Percentiles rank a stretch among this genome's conserved stretches.
Conservation (phyloP, 1,284 basidiomycete genomes). For the Trametes pubescens region DNA sequence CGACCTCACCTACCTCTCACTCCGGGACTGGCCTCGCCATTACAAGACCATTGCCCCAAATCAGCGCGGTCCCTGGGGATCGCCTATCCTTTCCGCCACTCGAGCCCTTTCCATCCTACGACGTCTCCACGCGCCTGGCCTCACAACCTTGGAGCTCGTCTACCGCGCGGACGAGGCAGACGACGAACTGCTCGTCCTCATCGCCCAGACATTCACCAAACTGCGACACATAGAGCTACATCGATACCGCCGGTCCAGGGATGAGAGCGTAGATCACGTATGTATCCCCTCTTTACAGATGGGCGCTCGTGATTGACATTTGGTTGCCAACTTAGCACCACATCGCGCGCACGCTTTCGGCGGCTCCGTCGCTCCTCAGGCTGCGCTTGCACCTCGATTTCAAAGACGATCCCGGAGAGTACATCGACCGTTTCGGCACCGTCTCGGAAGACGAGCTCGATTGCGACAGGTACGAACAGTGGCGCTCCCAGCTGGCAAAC, state of each 20-base stretch:
- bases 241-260: constrained; percentile 5
- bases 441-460: not conserved
- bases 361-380: not conserved
- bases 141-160: constrained; percentile 27
- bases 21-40: constrained; percentile 19
- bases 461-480: not conserved
- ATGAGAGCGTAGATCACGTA: not conserved
- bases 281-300: not conserved
- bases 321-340: not conserved
- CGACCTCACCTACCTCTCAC: constrained; percentile 2
- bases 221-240: constrained; percentile 11
- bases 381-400: not conserved
- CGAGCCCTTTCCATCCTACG: not conserved
- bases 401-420: not conserved
- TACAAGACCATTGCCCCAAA: not conserved
- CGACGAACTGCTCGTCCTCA: not conserved
- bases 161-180: constrained; percentile 2
- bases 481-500: not conserved
- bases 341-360: not conserved
- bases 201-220: not conserved
- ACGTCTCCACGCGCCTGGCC: not conserved
- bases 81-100: constrained; percentile 5
- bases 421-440: not conserved
- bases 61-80: not conserved
- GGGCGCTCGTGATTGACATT: not conserved